A percentile compares a stretch with the other conserved stretches of the same genome.
Evolutionary conservation across 23 red algal genomes (phyloP).

Genomic region (Porphyridium purpureum): DNA sequence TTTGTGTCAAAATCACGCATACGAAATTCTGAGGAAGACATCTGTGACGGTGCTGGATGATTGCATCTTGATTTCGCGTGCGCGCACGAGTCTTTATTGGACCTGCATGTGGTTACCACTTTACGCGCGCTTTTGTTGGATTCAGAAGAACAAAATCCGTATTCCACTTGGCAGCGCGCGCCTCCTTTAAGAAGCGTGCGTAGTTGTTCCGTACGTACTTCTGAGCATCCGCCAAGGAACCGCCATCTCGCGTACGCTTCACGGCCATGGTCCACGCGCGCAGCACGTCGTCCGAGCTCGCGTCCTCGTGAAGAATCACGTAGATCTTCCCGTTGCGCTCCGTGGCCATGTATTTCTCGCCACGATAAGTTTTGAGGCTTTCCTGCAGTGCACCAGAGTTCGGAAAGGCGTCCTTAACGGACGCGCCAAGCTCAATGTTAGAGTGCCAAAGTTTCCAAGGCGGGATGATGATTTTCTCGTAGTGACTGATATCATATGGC

Average conservation of each 20-base stretch:
- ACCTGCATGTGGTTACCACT: no score
- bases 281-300: constrained; percentile 7
- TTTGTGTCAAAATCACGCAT: no score
- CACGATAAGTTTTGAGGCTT: not conserved
- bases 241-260: not conserved
- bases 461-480: constrained; percentile 61
- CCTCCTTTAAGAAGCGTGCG: not conserved
- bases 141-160: not conserved
- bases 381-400: not conserved
- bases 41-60: no score
- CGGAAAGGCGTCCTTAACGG: constrained; percentile 17
- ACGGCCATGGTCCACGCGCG: constrained; percentile 1
- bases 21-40: no score
- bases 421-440: constrained; percentile 51
- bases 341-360: not conserved
- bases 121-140: no score
- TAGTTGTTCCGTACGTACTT: not conserved
- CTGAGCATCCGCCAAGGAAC: not conserved
- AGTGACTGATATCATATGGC: constrained; percentile 49
- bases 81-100: no score
- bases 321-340: not conserved
- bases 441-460: constrained; percentile 62
- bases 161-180: not conserved
- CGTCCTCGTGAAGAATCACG: constrained; percentile 6
- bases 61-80: no score